These are phyloP conservation scores for Bruguiera parviflora DNA, from an alignment of 345 rosid species.

Conservation along the genomic window DNA sequence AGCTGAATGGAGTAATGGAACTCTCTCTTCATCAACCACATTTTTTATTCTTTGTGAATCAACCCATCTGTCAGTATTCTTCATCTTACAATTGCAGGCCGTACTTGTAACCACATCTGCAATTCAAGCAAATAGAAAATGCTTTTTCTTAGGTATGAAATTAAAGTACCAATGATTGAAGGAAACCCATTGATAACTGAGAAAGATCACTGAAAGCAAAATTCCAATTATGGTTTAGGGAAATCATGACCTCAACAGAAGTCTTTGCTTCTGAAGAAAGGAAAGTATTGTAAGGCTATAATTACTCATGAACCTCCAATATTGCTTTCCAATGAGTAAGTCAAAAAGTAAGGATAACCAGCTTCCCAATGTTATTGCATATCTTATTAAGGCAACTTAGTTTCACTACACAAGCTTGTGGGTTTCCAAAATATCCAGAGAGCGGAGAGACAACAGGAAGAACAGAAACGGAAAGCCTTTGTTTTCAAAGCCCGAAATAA, in stretches of 20 bases:
- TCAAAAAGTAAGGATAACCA: conserved; percentile 3
- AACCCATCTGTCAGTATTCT: conserved; percentile 27
- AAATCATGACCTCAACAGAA: background rate
- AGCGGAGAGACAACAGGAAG: background rate
- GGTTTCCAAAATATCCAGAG: no score
- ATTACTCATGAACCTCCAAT: background rate
- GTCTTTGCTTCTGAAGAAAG: conserved; percentile 5
- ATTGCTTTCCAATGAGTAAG: background rate
- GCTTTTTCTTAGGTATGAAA: background rate
- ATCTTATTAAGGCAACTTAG: no score
- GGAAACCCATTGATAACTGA: no score
- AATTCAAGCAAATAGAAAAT: conserved; percentile 16
- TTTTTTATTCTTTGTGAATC: conserved; percentile 15
- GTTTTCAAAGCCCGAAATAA: background rate
- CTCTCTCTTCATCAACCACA: conserved; percentile 33
- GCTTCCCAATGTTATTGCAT: conserved; percentile 1
- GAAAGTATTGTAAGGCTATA: background rate
- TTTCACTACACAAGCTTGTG: no score
- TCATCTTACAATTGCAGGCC: conserved; percentile 30
- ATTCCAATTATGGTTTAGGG: background rate
- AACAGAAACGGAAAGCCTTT: background rate
- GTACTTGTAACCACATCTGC: conserved; percentile 30
- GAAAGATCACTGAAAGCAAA: no score
- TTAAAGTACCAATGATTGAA: background rate
- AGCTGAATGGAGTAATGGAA: conserved; percentile 52